Conservation (phyloP, 805 yeast species). For the Wickerhamiella azymoides region DNA sequence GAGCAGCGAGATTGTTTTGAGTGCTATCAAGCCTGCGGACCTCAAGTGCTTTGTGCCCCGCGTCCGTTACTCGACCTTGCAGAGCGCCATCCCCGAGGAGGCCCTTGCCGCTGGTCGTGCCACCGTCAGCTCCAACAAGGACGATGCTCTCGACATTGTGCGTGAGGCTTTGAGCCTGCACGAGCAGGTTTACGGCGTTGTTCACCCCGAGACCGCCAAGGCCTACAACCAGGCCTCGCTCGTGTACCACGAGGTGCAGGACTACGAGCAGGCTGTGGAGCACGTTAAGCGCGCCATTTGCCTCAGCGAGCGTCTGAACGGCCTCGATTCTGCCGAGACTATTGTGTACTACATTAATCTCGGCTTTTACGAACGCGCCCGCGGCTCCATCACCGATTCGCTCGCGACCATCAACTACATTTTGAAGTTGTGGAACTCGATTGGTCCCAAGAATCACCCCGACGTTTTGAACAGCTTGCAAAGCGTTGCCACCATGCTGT, state of each 20-base stretch:
- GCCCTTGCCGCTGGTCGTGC: slow-evolving; percentile 32
- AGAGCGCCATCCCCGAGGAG: slow-evolving; percentile 58
- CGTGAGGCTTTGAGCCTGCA: slow-evolving; percentile 56
- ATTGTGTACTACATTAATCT: slow-evolving; percentile 58
- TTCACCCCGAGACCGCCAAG: slow-evolving; percentile 67
- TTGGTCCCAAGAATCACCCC: slow-evolving; percentile 57
- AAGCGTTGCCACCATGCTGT: slow-evolving; percentile 47
- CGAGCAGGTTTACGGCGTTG: slow-evolving; percentile 71
- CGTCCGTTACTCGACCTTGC: slow-evolving; percentile 56
- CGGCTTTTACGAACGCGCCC: slow-evolving; percentile 54
- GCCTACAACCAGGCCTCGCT: slow-evolving; percentile 55
- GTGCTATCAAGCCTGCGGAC: slow-evolving; percentile 40
- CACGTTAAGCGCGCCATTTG: slow-evolving; percentile 54
- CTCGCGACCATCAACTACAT: slow-evolving; percentile 50
- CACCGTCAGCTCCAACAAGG: slow-evolving; percentile 20
- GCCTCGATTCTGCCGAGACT: slow-evolving; percentile 69
- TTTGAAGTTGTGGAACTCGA: slow-evolving; percentile 40
- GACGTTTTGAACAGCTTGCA: slow-evolving; percentile 49
- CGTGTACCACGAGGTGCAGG: slow-evolving; percentile 46
- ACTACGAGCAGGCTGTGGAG: slow-evolving; percentile 44
- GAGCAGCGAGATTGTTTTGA: slow-evolving; percentile 26
- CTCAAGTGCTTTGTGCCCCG: slow-evolving; percentile 57
- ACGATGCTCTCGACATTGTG: slow-evolving; percentile 48
- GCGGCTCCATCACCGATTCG: slow-evolving; percentile 45
- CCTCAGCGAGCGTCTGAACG: slow-evolving; percentile 66